A percentile compares a stretch with the other conserved stretches of the same genome.
These are phyloP conservation scores for Lolium perenne DNA, from an alignment of 176 grass and related monocot species.

Conservation along the genomic window DNA sequence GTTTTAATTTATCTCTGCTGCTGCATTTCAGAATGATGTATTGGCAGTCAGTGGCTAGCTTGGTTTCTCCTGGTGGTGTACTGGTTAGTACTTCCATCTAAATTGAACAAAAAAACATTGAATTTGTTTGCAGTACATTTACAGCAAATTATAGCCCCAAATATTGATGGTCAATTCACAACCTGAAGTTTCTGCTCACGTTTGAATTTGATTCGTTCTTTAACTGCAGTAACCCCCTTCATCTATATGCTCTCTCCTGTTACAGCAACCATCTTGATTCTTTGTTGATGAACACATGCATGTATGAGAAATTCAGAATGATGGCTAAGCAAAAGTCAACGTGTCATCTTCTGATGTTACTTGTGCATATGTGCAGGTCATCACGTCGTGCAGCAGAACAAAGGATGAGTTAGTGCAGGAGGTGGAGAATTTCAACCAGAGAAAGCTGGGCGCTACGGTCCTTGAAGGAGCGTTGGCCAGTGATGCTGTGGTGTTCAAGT, in stretches of 20 bases:
- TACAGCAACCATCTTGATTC: background rate
- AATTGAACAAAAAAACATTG: background rate
- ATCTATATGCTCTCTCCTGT: background rate
- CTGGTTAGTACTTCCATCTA: slow-evolving; percentile 66
- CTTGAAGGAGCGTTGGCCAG: slow-evolving; percentile 22
- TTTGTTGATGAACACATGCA: background rate
- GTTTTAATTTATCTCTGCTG: slow-evolving; percentile 30
- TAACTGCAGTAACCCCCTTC: background rate
- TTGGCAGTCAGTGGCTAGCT: slow-evolving; percentile 77
- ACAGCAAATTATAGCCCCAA: background rate
- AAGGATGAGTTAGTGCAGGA: slow-evolving; percentile 88
- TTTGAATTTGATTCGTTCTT: background rate
- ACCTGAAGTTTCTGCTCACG: background rate
- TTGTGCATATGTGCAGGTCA: slow-evolving; percentile 53
- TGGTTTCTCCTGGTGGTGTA: slow-evolving; percentile 83
- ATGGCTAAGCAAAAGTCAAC: background rate
- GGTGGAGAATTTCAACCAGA: slow-evolving; percentile 77
- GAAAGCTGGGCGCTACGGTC: slow-evolving; percentile 39
- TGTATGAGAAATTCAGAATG: background rate
- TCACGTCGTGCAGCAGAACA: slow-evolving; percentile 82
- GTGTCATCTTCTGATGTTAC: background rate
- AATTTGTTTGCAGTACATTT: background rate
- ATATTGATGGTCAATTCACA: background rate
- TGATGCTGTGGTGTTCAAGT: slow-evolving; percentile 65
- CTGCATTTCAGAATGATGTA: slow-evolving; percentile 88